Conservation (phyloP, 257 asterid species). For the Penstemon newberryi region DNA sequence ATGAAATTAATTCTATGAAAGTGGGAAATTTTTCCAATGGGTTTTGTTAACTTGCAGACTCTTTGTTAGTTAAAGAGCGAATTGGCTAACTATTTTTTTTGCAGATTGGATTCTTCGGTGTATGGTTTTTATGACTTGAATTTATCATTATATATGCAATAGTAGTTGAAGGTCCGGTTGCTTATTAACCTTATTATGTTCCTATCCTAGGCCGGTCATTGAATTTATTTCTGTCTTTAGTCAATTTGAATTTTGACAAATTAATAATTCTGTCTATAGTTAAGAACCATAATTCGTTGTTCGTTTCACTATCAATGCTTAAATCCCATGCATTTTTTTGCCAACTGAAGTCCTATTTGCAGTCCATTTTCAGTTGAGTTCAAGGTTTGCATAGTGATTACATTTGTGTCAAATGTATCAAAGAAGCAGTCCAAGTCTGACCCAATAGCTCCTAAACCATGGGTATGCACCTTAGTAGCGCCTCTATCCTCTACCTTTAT, state of each 20-base stretch:
- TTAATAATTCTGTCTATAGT: not conserved
- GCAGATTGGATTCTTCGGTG: not conserved
- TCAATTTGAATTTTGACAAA: not conserved
- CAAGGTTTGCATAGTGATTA: constrained; percentile 62
- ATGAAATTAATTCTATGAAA: not conserved
- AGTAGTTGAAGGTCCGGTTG: not conserved
- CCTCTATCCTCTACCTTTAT: constrained; percentile 9
- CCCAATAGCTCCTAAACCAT: constrained; percentile 49
- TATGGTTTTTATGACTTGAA: not conserved
- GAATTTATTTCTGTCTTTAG: too few relatives aligned
- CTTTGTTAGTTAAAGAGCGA: too few relatives aligned
- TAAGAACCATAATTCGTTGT: not conserved
- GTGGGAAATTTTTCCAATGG: too few relatives aligned
- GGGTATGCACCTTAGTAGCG: constrained; percentile 49
- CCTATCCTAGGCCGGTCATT: too few relatives aligned
- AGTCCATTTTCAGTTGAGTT: constrained; percentile 87
- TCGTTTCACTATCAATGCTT: not conserved
- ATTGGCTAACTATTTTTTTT: too few relatives aligned
- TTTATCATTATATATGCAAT: not conserved
- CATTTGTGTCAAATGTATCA: constrained; percentile 56
- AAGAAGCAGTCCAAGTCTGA: constrained; percentile 51
- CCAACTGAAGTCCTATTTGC: constrained; percentile 29
- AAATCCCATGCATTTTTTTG: not conserved
- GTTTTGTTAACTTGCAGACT: too few relatives aligned
- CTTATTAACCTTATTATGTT: too few relatives aligned